Evolutionary conservation across 495 filamentous ascomycete species (phyloP).

Genomic region (Tirmania nivea): DNA sequence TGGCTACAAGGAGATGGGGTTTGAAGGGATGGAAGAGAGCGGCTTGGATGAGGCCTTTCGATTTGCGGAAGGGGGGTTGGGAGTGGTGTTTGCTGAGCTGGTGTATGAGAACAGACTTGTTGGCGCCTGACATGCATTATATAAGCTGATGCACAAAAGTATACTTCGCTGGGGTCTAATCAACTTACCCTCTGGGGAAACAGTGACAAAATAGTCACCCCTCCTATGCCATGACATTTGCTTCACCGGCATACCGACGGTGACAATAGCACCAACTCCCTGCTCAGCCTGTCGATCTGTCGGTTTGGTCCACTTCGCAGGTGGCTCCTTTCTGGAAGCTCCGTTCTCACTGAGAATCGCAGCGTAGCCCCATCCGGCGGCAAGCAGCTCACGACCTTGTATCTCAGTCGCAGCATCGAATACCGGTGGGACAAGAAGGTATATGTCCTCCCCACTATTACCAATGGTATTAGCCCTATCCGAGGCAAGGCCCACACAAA

Average conservation of each 20-base stretch:
- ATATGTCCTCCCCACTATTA: conserved; percentile 49
- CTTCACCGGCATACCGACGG: conserved; percentile 65
- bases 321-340: conserved; percentile 43
- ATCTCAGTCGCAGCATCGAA: conserved; percentile 49
- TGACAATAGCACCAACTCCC: conserved; percentile 55
- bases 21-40: conserved; percentile 85
- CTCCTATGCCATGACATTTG: conserved; percentile 86
- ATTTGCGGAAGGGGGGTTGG: conserved; percentile 81
- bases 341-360: conserved; percentile 30
- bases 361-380: conserved; percentile 79
- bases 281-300: conserved; percentile 42
- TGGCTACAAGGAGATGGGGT: conserved; percentile 87
- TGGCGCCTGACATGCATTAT: conserved; percentile 28
- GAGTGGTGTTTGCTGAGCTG: conserved; percentile 85
- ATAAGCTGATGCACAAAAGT: not conserved
- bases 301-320: conserved; percentile 67
- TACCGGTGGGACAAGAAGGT: conserved; percentile 57
- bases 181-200: conserved; percentile 37
- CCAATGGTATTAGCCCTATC: not conserved
- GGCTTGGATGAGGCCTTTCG: conserved; percentile 63
- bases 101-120: conserved; percentile 81
- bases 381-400: conserved; percentile 49
- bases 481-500: not conserved
- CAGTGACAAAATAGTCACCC: conserved; percentile 85
- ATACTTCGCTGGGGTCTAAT: not conserved